Evolutionary conservation across 768 basidiomycete genomes (phyloP), one percentile per base, ranked within the genome.

Genomic region (Termitomyces sp.): DNA sequence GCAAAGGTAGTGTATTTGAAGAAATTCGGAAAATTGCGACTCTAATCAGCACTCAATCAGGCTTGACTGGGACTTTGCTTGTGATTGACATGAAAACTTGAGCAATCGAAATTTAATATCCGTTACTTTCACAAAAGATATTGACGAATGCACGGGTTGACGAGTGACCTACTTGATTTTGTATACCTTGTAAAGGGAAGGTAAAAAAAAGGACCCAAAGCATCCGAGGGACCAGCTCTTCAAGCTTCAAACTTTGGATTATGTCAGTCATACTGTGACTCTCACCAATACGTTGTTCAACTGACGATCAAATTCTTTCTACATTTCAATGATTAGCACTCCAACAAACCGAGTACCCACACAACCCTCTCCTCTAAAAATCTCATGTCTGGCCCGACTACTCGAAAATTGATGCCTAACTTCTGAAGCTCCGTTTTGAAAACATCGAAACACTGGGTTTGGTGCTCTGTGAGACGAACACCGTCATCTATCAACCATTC

Each of bases 401-500:
- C 75, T 11, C 66, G 60, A 65, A 78, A 82, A 0, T 66, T 54
- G 21, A 86, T 79, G 0, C 64, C 70, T 38, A 82, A 64, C 30
- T 75, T 73, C 23, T 64, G 56, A 45, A 85, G 68, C 6, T 77
- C 59, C 0, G 60, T 51, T n/a, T 69, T 66, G 60, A 75, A 84
- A 23, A 75, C 63, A 30, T 69, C 57, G 50, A 75, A 61, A 40
- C 76, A 76, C 35, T 68, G 66, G 1, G 67, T 66, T 41, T 78
- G 77, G 30, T 84, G 70, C 19, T 86, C 81, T 59, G 83, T 63
- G 50, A 70, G 78, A 5, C 86, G 78, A 33, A 86, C 72, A 1
- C 85, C 86, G 54, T 87, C 86, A 58, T 87, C 86, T 0, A 78
- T 69, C 31, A 81, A 30, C 86, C 86, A 87, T 56, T 81, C 83